A percentile compares a stretch with the other conserved stretches of the same genome.
Evolutionary conservation across 495 filamentous ascomycete genomes (phyloP).

Genomic region (Trypethelium eluteriae): DNA sequence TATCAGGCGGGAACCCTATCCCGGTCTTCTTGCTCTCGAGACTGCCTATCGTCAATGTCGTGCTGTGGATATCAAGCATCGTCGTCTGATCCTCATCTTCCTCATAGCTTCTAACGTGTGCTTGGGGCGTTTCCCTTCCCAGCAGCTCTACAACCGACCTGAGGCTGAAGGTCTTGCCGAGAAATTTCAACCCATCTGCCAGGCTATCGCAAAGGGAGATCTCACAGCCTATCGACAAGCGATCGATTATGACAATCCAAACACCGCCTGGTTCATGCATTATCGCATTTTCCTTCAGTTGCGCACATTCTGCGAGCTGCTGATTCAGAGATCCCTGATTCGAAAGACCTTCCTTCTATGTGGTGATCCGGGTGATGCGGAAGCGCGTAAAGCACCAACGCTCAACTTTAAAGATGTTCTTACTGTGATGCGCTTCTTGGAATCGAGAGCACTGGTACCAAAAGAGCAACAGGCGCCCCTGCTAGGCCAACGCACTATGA

Average conservation of each 20-base stretch:
- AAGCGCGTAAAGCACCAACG: constrained; percentile 46
- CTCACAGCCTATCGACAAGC: constrained; percentile 68
- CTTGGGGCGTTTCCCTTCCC: constrained; percentile 74
- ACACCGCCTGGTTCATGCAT: constrained; percentile 63
- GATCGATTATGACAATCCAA: constrained; percentile 41
- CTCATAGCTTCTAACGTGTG: constrained; percentile 77
- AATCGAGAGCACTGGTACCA: constrained; percentile 23
- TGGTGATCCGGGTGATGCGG: constrained; percentile 45
- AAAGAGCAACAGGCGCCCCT: constrained; percentile 10
- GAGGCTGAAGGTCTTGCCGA: constrained; percentile 64
- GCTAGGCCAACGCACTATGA: constrained; percentile 27
- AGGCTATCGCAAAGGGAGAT: constrained; percentile 68
- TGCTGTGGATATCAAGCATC: constrained; percentile 56
- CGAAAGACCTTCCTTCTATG: constrained; percentile 65
- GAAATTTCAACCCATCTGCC: constrained; percentile 66
- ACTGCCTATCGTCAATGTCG: constrained; percentile 65
- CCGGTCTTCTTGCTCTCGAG: constrained; percentile 64
- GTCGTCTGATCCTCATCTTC: constrained; percentile 73
- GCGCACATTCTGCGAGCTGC: constrained; percentile 62
- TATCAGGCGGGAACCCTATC: constrained; percentile 68
- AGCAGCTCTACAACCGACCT: constrained; percentile 54
- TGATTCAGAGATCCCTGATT: constrained; percentile 78
- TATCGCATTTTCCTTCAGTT: constrained; percentile 68
- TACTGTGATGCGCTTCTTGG: constrained; percentile 38
- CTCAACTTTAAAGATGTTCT: constrained; percentile 50